Conservation (phyloP, 1,139 yeast genomes). For the Sugiyamaella sp. region DNA sequence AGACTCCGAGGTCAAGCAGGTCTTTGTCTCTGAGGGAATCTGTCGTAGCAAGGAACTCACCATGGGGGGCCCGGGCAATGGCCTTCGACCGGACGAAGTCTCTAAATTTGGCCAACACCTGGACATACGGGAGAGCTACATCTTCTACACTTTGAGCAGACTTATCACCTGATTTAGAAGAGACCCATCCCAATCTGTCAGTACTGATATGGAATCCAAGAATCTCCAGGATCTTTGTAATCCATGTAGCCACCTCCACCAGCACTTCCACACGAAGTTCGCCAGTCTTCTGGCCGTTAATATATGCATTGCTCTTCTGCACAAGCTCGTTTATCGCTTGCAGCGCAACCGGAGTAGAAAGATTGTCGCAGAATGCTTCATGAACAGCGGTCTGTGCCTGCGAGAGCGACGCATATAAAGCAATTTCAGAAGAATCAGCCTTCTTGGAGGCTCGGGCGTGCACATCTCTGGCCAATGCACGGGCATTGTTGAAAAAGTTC, state of each 20-base stretch:
- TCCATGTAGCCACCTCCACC: conserved; percentile 63
- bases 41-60: conserved; percentile 59
- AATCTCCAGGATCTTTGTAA: conserved; percentile 67
- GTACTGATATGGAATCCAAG: conserved; percentile 75
- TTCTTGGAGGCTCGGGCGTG: conserved; percentile 69
- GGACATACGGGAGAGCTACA: conserved; percentile 73
- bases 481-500: conserved; percentile 80
- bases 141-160: conserved; percentile 58
- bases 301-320: conserved; percentile 70
- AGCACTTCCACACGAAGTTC: conserved; percentile 69
- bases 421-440: conserved; percentile 57
- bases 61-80: conserved; percentile 59
- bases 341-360: conserved; percentile 76
- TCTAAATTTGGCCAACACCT: conserved; percentile 75
- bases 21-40: conserved; percentile 65
- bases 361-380: conserved; percentile 82
- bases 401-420: conserved; percentile 55
- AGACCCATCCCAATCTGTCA: conserved; percentile 82
- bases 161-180: conserved; percentile 34
- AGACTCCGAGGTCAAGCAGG: conserved; percentile 72
- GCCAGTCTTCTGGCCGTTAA: conserved; percentile 49
- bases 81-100: conserved; percentile 78
- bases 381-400: conserved; percentile 66
- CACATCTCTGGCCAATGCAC: conserved; percentile 67
- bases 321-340: conserved; percentile 68